Evolutionary conservation across 306 rosid species (phyloP).

Genomic region (Styphnolobium japonicum): DNA sequence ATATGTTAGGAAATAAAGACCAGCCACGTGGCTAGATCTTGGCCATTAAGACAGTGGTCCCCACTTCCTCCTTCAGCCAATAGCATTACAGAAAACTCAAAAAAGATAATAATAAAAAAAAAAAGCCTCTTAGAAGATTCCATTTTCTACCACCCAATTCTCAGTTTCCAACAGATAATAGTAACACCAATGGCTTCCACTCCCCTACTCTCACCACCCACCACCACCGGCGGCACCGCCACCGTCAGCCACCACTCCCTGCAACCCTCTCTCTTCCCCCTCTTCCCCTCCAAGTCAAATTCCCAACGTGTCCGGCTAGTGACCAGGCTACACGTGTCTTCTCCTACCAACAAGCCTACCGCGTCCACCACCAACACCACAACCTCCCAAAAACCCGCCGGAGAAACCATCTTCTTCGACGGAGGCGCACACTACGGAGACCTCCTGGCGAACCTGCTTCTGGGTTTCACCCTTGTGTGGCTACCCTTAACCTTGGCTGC

Average conservation of each 20-base stretch:
- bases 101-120: neutral
- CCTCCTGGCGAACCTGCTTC: slow-evolving; percentile 61
- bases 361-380: neutral
- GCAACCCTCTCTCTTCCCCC: slow-evolving; percentile 16
- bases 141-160: slow-evolving; percentile 9
- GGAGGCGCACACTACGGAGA: slow-evolving; percentile 97
- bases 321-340: slow-evolving; percentile 67
- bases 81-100: neutral
- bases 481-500: slow-evolving; percentile 85
- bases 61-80: slow-evolving; percentile 28
- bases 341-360: slow-evolving; percentile 65
- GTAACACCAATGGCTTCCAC: slow-evolving; percentile 51
- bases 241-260: slow-evolving; percentile 25
- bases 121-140: neutral
- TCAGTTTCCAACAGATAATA: slow-evolving; percentile 37
- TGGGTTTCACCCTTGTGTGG: slow-evolving; percentile 89
- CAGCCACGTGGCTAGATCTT: neutral
- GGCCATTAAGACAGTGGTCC: neutral
- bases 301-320: slow-evolving; percentile 28
- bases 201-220: slow-evolving; percentile 48
- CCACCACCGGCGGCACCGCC: slow-evolving; percentile 37
- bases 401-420: slow-evolving; percentile 81
- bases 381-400: slow-evolving; percentile 31
- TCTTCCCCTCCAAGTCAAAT: slow-evolving; percentile 12
- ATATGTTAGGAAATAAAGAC: too few relatives aligned